Base-by-base conservation (phyloP, 2,329 filamentous ascomycete species). In the Claviceps monticola region DNA sequence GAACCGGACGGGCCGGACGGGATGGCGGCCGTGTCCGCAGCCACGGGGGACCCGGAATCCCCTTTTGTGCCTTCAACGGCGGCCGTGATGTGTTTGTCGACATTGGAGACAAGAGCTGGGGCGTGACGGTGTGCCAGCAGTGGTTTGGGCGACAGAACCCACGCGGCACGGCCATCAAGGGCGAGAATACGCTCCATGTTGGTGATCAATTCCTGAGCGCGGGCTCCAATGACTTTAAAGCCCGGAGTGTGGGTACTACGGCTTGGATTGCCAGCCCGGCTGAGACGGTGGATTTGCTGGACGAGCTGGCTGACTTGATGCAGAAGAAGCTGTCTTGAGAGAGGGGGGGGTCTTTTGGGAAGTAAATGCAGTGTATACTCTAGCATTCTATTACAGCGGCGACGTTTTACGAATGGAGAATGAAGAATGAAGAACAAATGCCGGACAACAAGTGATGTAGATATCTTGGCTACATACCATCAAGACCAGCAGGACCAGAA, bases 81-180 rank as follows among this genome's bases (percentile, higher is more conserved):
- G 93, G 93, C 11, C 91, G 93, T 56, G 93, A 98, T 66, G 89
- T 97, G 43, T 98, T 98, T 68, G 90, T 98, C 51, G 93, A 98
- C 66, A 96, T 98, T 62, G 93, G 93, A 52, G 93, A 98, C 71
- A 98, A 98, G 71, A 89, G 84, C 50, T 95, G 90, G 86, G 93
- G 93, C 57, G 93, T 98, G 2, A 77, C 86, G 37, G 88, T 90
- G 4, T 96, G 90, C 65, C 93, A 98, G 71, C 79, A 83, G 53
- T 95, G 88, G 73, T 95, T 96, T 64, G 86, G 85, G 21, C 80
- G 64, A 49, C 62, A 59, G 16, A 34, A 34, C 3, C 29, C 29
- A 34, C 29, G 29, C 3, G 62, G 54, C 26, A 60, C 65, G 19
- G 61, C 61, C 6, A 81, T 96, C 59, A 74, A 77, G 48, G 86